phyloP scores from a whole-genome alignment of 2,329 filamentous ascomycete genomes.

The Botrytis hyacinthi region DNA sequence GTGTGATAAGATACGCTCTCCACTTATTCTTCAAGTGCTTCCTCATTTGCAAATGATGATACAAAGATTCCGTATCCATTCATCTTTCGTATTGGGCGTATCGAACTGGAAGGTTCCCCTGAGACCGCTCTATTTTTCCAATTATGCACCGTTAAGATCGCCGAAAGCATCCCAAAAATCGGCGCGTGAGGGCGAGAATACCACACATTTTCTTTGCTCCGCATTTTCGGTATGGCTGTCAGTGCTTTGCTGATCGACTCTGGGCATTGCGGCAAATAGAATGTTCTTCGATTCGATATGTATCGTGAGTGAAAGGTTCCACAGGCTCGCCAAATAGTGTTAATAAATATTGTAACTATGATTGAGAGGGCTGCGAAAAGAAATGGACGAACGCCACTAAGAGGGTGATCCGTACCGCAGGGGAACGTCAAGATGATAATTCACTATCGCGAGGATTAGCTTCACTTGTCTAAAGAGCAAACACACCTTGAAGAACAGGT shows the following conservation, averaged over 20 bases:
- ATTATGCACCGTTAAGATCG: too few species aligned
- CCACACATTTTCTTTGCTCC: neutral
- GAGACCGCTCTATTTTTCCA: neutral
- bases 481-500: neutral
- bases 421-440: neutral
- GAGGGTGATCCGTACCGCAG: neutral
- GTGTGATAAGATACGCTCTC: neutral
- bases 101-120: too few species aligned
- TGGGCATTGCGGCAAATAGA: neutral
- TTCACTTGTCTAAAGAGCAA: neutral
- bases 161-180: neutral
- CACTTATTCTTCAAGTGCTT: neutral
- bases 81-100: neutral
- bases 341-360: neutral
- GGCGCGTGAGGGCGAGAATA: neutral
- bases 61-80: too few species aligned
- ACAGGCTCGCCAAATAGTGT: neutral
- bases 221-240: neutral
- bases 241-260: too few species aligned
- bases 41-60: too few species aligned
- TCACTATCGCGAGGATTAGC: neutral
- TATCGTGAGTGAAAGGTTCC: neutral
- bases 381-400: neutral
- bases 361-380: neutral
- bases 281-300: neutral